Evolutionary conservation across 1,139 yeast genomes (phyloP).

Genomic region (Meyerozyma athensensis): DNA sequence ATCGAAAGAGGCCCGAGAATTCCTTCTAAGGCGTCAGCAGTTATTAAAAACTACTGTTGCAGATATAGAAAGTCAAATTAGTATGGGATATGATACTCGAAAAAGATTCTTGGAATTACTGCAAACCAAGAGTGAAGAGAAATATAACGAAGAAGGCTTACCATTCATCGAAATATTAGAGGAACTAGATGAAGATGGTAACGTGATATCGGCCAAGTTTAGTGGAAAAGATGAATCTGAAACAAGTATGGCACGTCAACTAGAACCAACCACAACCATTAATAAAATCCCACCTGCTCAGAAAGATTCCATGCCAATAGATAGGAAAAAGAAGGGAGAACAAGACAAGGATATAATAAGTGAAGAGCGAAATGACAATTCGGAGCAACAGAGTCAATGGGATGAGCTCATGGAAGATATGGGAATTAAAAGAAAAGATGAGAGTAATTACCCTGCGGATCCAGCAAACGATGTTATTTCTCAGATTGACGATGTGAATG

Average conservation of each 20-base stretch:
- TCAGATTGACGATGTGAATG: slow-evolving; percentile 13
- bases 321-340: not conserved
- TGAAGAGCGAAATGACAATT: slow-evolving; percentile 7
- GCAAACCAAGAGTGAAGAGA: slow-evolving; percentile 8
- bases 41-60: slow-evolving; percentile 33
- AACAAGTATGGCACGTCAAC: too few species aligned
- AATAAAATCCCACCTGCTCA: too few species aligned
- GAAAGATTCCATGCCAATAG: not conserved
- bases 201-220: slow-evolving; percentile 42
- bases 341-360: slow-evolving; percentile 7
- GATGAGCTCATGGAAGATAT: slow-evolving; percentile 45
- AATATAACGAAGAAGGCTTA: slow-evolving; percentile 38
- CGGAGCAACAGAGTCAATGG: slow-evolving; percentile 21
- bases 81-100: slow-evolving; percentile 39
- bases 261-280: too few species aligned
- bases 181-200: slow-evolving; percentile 77
- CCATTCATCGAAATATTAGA: slow-evolving; percentile 80
- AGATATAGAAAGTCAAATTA: slow-evolving; percentile 38
- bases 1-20: slow-evolving; percentile 38
- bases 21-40: slow-evolving; percentile 36
- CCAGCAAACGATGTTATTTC: slow-evolving; percentile 10
- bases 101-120: slow-evolving; percentile 19
- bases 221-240: slow-evolving; percentile 17
- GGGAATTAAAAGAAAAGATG: slow-evolving; percentile 29
- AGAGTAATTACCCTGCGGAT: not conserved